Evolutionary conservation across 768 basidiomycete genomes (phyloP).

Genomic region (Panaeolus papilionaceus): DNA sequence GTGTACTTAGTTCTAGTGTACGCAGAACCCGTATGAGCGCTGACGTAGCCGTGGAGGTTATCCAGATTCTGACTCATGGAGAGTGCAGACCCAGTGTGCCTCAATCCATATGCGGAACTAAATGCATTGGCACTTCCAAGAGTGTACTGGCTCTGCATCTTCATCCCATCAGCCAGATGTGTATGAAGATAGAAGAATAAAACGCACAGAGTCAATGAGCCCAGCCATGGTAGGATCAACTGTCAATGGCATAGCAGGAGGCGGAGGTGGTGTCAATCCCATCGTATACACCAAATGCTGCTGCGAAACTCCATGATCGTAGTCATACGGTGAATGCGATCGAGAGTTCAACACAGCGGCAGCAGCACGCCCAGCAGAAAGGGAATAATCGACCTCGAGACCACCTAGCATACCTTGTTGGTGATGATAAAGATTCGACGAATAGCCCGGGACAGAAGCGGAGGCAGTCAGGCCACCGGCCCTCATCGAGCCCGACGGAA

Average conservation of each 20-base stretch:
- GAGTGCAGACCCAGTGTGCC: constrained; percentile 4
- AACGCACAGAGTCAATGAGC: constrained; percentile 41
- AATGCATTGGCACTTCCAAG: constrained; percentile 15
- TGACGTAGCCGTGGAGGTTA: constrained; percentile 21
- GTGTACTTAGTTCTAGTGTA: constrained; percentile 60
- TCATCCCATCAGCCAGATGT: no score
- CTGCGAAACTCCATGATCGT: constrained; percentile 6
- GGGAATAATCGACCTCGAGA: constrained; percentile 47
- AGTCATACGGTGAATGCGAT: constrained; percentile 27
- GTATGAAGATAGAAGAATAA: not conserved
- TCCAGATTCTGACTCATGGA: constrained; percentile 27
- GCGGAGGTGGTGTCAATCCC: constrained; percentile 18
- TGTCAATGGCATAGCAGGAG: constrained; percentile 24
- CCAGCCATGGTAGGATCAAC: constrained; percentile 44
- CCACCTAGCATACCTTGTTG: constrained; percentile 9
- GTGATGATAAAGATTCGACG: constrained; percentile 29
- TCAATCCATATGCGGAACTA: not conserved
- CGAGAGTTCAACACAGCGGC: constrained; percentile 23
- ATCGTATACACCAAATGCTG: constrained; percentile 8
- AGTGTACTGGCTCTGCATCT: not conserved
- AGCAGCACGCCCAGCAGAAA: constrained; percentile 34
- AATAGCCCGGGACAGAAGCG: constrained; percentile 31
- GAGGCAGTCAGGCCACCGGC: constrained; percentile 23
- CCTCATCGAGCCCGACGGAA: constrained; percentile 19
- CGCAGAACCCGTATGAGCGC: constrained; percentile 30